Percentiles rank a stretch among this genome's conserved stretches.
These are phyloP conservation scores for Diaporthe ampelina DNA, from an alignment of 2,329 filamentous ascomycete genomes.

Conservation along the genomic window DNA sequence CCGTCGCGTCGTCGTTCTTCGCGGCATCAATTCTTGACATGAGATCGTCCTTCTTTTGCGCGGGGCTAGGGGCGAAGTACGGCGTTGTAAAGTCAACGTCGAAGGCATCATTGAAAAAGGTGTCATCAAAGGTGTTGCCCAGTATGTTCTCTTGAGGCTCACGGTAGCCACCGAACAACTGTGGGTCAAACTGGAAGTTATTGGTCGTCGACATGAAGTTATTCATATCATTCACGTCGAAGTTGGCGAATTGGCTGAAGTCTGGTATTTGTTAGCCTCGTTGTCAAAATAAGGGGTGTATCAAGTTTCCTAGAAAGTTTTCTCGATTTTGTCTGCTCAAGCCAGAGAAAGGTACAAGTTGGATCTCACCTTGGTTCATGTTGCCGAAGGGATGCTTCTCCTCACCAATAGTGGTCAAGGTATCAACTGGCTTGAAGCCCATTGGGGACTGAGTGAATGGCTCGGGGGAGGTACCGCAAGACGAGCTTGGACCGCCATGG, in stretches of 20 bases:
- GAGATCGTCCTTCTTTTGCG: slow-evolving; percentile 62
- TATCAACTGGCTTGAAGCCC: slow-evolving; percentile 74
- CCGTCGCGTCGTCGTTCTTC: slow-evolving; percentile 74
- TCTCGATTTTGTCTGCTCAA: not conserved
- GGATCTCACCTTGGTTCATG: slow-evolving; percentile 55
- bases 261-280: slow-evolving; percentile 48
- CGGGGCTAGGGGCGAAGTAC: slow-evolving; percentile 74
- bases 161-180: slow-evolving; percentile 92
- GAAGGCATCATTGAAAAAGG: slow-evolving; percentile 81
- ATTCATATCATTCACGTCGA: slow-evolving; percentile 73
- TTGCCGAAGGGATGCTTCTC: slow-evolving; percentile 67
- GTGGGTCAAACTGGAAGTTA: slow-evolving; percentile 88
- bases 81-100: slow-evolving; percentile 90
- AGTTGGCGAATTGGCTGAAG: slow-evolving; percentile 55
- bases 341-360: not conserved
- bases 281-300: not conserved
- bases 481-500: slow-evolving; percentile 71
- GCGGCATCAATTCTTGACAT: slow-evolving; percentile 83
- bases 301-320: not conserved
- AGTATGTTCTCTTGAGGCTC: slow-evolving; percentile 89
- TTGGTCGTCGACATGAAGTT: slow-evolving; percentile 85
- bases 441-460: slow-evolving; percentile 79
- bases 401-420: slow-evolving; percentile 75
- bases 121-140: slow-evolving; percentile 78
- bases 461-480: slow-evolving; percentile 84